Conservation (phyloP, 495 filamentous ascomycete genomes). For the Letharia lupina region DNA sequence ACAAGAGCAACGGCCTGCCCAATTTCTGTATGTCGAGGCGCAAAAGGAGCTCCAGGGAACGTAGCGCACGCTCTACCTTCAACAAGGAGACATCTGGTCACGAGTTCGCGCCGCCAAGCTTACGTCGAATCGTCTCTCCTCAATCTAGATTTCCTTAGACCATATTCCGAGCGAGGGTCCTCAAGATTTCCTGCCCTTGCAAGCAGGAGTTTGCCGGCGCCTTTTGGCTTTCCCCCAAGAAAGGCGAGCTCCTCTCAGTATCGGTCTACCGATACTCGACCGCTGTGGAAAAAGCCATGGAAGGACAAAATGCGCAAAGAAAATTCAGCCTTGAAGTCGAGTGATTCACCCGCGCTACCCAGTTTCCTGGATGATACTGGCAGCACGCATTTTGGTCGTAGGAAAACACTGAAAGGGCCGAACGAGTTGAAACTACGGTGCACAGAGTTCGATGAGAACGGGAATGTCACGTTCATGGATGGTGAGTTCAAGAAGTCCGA, state of each 20-base stretch:
- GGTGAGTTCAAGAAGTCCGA: constrained; percentile 97
- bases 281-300: constrained; percentile 51
- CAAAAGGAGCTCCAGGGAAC: not conserved
- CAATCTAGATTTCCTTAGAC: constrained; percentile 39
- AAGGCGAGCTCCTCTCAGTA: constrained; percentile 29
- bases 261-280: constrained; percentile 37
- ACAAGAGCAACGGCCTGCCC: constrained; percentile 22
- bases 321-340: constrained; percentile 29
- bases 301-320: constrained; percentile 30
- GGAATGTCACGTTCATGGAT: constrained; percentile 89
- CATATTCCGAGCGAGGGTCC: constrained; percentile 23
- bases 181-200: constrained; percentile 9
- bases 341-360: constrained; percentile 43
- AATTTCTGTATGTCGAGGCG: not conserved
- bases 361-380: constrained; percentile 41
- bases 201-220: not conserved
- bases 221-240: not conserved
- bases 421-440: constrained; percentile 80
- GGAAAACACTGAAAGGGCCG: constrained; percentile 58
- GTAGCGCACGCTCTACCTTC: not conserved
- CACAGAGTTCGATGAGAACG: constrained; percentile 88
- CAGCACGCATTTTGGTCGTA: constrained; percentile 46
- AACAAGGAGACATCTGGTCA: constrained; percentile 27
- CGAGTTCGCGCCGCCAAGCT: constrained; percentile 24
- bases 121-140: constrained; percentile 36